Evolutionary conservation across 345 rosid species (phyloP), one percentile per base, ranked within the genome.

Genomic region (Arabidopsis thaliana): DNA sequence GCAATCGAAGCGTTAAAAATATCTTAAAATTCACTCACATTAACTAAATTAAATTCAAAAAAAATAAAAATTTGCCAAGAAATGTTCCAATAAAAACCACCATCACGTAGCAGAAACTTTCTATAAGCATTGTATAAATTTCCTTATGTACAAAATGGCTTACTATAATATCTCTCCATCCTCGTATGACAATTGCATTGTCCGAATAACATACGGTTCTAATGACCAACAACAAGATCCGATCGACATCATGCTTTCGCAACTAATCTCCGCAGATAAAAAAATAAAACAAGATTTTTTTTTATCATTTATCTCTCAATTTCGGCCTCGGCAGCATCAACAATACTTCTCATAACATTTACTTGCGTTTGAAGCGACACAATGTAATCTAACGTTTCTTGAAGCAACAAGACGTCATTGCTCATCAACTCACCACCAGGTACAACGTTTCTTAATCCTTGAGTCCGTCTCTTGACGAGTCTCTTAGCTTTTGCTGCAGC

Each of bases 311-410:
- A 72, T 69, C 56, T 16, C 22, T 66, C 63, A 66, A 32, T 51
- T 72, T 36, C 64, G 13, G 81, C 51, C 79, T 79, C 80, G 50
- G 68, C 51, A 69, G 82, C 84, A 57, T 69, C 73, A 72, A 82
- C 89, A 58, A 89, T 76, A 62, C 73, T 80, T 67, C 83, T 80
- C 97, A 93, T 93, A 63, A 85, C 92, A 81, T 84, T 93, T 71
- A 93, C 91, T 71, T 91, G 98, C 72, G 93, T 87, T 70, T 79
- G 87, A 65, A 93, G 93, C 30, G 88, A 87, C 25, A 85, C 48
- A 42, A 91, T 85, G 74, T 93, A 93, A 67, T 93, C 98, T 82
- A 93, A 88, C 79, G 97, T 86, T 91, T 91, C 98, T 83, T 75
- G 81, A 65, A 93, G 77, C 83, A 93, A 79, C 52, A 86, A 85